Evolutionary conservation across 2,329 filamentous ascomycete species (phyloP).

Genomic region (Paracorniculantispora psalliotae): DNA sequence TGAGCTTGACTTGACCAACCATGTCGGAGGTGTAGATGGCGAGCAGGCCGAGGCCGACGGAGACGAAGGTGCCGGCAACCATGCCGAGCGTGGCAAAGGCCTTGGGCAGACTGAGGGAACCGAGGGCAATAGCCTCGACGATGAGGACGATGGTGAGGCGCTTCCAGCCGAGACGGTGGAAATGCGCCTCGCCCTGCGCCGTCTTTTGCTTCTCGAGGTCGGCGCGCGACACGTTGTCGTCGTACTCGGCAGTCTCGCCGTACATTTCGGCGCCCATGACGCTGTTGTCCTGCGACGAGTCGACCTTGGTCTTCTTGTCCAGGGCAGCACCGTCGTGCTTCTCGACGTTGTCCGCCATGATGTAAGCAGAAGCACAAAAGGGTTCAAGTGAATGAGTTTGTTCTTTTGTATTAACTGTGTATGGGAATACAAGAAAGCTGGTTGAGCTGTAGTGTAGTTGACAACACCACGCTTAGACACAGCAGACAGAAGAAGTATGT

Average conservation of each 20-base stretch:
- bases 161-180: constrained; percentile 52
- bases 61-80: constrained; percentile 42
- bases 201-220: constrained; percentile 45
- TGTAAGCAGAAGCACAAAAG: neutral
- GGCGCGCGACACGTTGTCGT: constrained; percentile 24
- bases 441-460: neutral
- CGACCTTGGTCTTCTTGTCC: constrained; percentile 1
- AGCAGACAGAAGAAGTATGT: neutral
- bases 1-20: constrained; percentile 45
- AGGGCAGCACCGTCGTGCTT: neutral
- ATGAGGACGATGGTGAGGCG: constrained; percentile 51
- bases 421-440: neutral
- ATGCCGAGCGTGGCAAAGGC: constrained; percentile 52
- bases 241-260: constrained; percentile 35
- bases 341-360: constrained; percentile 4
- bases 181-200: constrained; percentile 41
- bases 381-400: neutral
- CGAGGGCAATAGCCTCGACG: constrained; percentile 53
- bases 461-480: neutral
- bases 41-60: constrained; percentile 38
- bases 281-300: constrained; percentile 18
- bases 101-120: constrained; percentile 44
- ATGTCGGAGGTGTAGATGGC: constrained; percentile 45
- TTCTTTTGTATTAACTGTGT: constrained; percentile 6
- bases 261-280: constrained; percentile 24